These are phyloP conservation scores for Microsporum canis DNA, from an alignment of 2,329 filamentous ascomycete species.

Conservation along the genomic window DNA sequence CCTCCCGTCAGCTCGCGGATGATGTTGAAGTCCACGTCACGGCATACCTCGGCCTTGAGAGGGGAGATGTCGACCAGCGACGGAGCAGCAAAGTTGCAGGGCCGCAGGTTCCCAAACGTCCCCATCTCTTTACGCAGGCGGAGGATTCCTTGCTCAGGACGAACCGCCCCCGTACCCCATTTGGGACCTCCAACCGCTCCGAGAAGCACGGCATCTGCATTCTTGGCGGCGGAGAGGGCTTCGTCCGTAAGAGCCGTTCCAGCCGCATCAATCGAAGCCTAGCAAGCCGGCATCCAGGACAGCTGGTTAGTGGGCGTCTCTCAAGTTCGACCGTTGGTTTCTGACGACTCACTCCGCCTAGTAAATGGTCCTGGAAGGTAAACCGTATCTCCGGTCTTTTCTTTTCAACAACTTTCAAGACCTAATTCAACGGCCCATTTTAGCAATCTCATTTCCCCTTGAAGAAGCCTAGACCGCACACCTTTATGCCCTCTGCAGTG, in stretches of 20 bases:
- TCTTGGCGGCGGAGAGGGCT: slow-evolving; percentile 70
- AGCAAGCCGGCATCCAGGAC: background rate
- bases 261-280: slow-evolving; percentile 81
- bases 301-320: background rate
- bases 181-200: slow-evolving; percentile 91
- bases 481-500: slow-evolving; percentile 74
- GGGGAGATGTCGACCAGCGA: slow-evolving; percentile 74
- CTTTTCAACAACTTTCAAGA: slow-evolving; percentile 68
- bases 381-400: slow-evolving; percentile 62
- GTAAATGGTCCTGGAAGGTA: slow-evolving; percentile 78
- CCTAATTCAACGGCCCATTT: slow-evolving; percentile 36
- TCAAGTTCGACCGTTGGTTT: background rate
- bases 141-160: slow-evolving; percentile 86
- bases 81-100: slow-evolving; percentile 89
- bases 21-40: slow-evolving; percentile 82
- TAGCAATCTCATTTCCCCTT: background rate
- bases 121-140: slow-evolving; percentile 84
- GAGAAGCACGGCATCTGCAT: slow-evolving; percentile 78
- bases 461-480: slow-evolving; percentile 29
- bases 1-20: slow-evolving; percentile 85
- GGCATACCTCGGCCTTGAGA: slow-evolving; percentile 73
- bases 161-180: slow-evolving; percentile 83
- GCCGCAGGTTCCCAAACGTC: slow-evolving; percentile 89
- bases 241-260: slow-evolving; percentile 70
- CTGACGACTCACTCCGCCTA: slow-evolving; percentile 66